Conservation (phyloP, 805 yeast species). For the Candida nemodendra region DNA sequence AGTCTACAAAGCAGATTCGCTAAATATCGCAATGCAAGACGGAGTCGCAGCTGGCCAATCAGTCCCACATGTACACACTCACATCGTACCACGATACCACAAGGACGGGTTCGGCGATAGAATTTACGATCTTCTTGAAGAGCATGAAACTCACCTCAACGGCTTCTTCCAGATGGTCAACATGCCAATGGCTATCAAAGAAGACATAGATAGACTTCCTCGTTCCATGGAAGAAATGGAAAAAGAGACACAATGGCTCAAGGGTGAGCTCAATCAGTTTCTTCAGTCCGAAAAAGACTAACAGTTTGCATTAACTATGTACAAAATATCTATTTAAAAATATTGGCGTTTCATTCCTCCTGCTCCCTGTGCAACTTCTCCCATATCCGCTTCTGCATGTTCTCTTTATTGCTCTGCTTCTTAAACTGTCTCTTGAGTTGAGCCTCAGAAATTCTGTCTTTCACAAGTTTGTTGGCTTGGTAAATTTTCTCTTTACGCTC, state of each 20-base stretch:
- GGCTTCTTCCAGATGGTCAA: slow-evolving; percentile 32
- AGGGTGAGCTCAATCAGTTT: slow-evolving; percentile 38
- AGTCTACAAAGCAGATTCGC: slow-evolving; percentile 72
- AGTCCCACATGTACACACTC: slow-evolving; percentile 95
- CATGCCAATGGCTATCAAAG: slow-evolving; percentile 33
- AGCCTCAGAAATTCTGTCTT: slow-evolving; percentile 43
- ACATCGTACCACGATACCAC: slow-evolving; percentile 80
- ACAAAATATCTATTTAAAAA: background rate
- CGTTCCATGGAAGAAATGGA: slow-evolving; percentile 67
- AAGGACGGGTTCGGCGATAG: slow-evolving; percentile 64
- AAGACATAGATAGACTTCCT: slow-evolving; percentile 54
- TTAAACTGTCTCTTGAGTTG: slow-evolving; percentile 29
- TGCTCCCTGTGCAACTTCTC: slow-evolving; percentile 24
- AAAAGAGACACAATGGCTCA: slow-evolving; percentile 61
- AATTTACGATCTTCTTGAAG: slow-evolving; percentile 65
- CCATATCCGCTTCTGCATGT: slow-evolving; percentile 18
- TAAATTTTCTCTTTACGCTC: slow-evolving; percentile 75
- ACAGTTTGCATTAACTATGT: slow-evolving; percentile 2
- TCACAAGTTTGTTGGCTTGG: slow-evolving; percentile 58
- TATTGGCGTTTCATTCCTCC: slow-evolving; percentile 1
- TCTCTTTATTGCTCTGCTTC: slow-evolving; percentile 17
- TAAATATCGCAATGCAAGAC: slow-evolving; percentile 93
- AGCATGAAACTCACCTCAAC: slow-evolving; percentile 47
- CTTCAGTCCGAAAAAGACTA: background rate
- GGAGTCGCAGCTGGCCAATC: slow-evolving; percentile 96